phyloP scores from a whole-genome alignment of 257 asterid genomes.

The Scutellaria barbata region DNA sequence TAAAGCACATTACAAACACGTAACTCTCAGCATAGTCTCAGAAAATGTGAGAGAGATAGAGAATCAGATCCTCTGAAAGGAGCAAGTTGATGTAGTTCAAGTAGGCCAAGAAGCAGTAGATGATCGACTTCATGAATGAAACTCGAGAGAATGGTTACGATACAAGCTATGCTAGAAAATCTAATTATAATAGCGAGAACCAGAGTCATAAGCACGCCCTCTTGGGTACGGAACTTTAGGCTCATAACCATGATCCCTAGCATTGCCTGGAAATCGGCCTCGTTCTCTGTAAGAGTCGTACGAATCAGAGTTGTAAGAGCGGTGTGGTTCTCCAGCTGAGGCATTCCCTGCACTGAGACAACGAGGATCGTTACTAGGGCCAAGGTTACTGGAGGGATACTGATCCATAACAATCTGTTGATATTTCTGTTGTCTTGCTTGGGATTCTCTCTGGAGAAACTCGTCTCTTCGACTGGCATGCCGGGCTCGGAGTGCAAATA shows the following conservation, averaged over 20 bases:
- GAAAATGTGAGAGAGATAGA: constrained; percentile 11
- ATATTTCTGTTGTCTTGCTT: constrained; percentile 64
- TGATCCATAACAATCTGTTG: constrained; percentile 62
- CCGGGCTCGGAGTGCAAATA: constrained; percentile 59
- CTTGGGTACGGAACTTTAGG: constrained; percentile 67
- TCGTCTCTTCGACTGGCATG: constrained; percentile 73
- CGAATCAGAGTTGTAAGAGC: constrained; percentile 54
- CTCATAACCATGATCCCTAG: constrained; percentile 63
- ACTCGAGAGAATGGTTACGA: not conserved
- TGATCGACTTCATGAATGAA: not conserved
- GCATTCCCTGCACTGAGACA: constrained; percentile 44
- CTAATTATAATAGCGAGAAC: constrained; percentile 55
- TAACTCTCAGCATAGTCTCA: constrained; percentile 3
- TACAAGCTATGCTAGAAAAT: constrained; percentile 23
- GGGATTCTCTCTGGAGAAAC: constrained; percentile 67
- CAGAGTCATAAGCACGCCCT: constrained; percentile 64
- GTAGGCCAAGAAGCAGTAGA: constrained; percentile 25
- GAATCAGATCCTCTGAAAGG: constrained; percentile 8
- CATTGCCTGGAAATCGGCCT: constrained; percentile 50
- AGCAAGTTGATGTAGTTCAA: not conserved
- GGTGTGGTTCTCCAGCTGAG: constrained; percentile 50
- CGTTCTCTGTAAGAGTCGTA: constrained; percentile 66
- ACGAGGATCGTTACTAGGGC: constrained; percentile 52
- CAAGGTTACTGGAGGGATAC: constrained; percentile 48
- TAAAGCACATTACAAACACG: constrained; percentile 35